Evolutionary conservation across 768 basidiomycete species (phyloP), one percentile per base, ranked within the genome.

Genomic region (Boletus subparvulus): DNA sequence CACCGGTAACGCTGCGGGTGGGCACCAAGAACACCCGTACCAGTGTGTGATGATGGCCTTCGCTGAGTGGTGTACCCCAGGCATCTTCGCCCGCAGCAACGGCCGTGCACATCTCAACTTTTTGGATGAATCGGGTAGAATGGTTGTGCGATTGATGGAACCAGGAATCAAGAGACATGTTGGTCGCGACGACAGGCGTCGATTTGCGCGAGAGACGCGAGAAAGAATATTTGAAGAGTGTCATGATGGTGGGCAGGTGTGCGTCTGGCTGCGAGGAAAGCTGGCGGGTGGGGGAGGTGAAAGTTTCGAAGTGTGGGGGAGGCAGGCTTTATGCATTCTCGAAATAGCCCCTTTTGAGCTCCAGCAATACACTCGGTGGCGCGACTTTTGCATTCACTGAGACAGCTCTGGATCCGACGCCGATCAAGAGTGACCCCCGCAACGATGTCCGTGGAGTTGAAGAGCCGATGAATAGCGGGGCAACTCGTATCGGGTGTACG

Each of bases 31-130:
- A 41, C 6, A 55, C 49, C 6, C 55, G 57, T 12, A 65, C 16
- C 2, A 65, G 32, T 0, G 60, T 52, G 8, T 65, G 55, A 9
- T 32, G 42, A 8, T 65, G 55, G 0, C 19, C 4, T 14, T 32
- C 21, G 7, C 37, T 43, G 1, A 47, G 17, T 3, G 24, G n/a
- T 0, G 43, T 17, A 16, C 32, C 51, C 45, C 39, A 52, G 7
- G 41, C 40, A 3, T 65, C 61, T 4, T 47, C 12, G 0, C 57
- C 55, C 1, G 35, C 9, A 14, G 48, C 17, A 1, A 35, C 19
- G 1, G 55, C 58, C 0, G 55, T 63, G 14, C 58, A 65, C 11
- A 62, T 43, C 12, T 61, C 60, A 6, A 62, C 43, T 16, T 52
- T 65, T 14, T n/a, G 16, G 12, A 65, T 44, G 2, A 44, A 24